Percentiles rank a stretch among this genome's conserved stretches.
phyloP scores from a whole-genome alignment of 202 grass and related monocot species.

The Alloteropsis angusta region DNA sequence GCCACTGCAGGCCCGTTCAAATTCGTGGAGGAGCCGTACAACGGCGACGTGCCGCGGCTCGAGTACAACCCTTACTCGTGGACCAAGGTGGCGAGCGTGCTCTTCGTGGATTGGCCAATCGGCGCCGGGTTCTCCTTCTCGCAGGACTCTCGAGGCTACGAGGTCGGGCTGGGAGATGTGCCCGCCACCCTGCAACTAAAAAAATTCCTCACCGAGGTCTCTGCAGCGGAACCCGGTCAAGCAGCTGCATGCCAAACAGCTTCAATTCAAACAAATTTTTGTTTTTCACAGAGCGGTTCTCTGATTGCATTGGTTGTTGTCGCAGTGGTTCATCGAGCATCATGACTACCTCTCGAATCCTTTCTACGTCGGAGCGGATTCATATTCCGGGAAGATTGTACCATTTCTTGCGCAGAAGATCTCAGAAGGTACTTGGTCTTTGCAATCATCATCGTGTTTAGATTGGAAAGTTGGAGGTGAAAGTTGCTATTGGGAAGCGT shows the following conservation, averaged over 20 bases:
- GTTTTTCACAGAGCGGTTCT: not conserved
- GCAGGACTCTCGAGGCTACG: slow-evolving; percentile 32
- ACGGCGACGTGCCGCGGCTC: slow-evolving; percentile 38
- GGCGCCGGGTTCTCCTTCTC: slow-evolving; percentile 54
- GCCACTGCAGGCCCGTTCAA: slow-evolving; percentile 39
- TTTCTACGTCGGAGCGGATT: slow-evolving; percentile 57
- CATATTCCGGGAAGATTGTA: slow-evolving; percentile 43
- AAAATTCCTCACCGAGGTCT: not conserved
- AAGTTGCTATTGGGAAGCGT: no score
- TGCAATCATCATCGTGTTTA: no score
- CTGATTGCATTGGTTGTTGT: no score
- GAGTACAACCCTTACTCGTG: slow-evolving; percentile 46
- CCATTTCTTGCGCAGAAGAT: slow-evolving; percentile 16
- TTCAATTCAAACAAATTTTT: no score
- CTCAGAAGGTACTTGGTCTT: slow-evolving; percentile 19
- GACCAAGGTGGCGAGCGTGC: slow-evolving; percentile 44
- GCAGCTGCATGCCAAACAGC: no score
- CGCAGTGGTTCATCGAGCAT: slow-evolving; percentile 51
- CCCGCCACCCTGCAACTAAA: not conserved
- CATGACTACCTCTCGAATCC: slow-evolving; percentile 29
- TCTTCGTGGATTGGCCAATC: slow-evolving; percentile 66
- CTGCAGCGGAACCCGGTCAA: no score
- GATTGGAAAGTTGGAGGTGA: no score
- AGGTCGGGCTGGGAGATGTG: slow-evolving; percentile 25
- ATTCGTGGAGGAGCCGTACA: slow-evolving; percentile 41